Percentiles rank a stretch among this genome's conserved stretches.
These are phyloP conservation scores for Trametes coccinea DNA, from an alignment of 768 basidiomycete species.

Conservation along the genomic window DNA sequence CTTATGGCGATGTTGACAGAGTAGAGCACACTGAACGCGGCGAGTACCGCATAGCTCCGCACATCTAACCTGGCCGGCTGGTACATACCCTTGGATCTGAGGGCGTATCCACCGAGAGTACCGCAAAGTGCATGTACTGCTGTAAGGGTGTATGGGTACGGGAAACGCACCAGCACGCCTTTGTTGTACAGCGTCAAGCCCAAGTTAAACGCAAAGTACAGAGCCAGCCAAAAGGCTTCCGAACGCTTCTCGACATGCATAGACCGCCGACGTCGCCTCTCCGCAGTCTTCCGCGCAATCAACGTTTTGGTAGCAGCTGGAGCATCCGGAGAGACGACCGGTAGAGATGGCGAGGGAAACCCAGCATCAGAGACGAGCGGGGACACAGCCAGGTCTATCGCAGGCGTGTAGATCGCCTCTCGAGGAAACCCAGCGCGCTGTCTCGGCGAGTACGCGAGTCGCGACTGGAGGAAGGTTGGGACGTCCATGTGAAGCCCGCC, in stretches of 20 bases:
- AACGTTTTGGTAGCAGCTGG: conserved; percentile 8
- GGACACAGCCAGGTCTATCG: conserved; percentile 2
- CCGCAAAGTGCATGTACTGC: conserved; percentile 90
- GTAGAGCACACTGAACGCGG: conserved; percentile 87
- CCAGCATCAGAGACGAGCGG: conserved; percentile 13
- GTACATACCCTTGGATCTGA: conserved; percentile 60
- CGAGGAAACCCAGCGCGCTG: conserved; percentile 20
- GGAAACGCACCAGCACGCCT: conserved; percentile 85
- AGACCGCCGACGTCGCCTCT: neutral
- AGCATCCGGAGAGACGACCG: conserved; percentile 22
- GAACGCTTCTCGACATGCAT: conserved; percentile 14
- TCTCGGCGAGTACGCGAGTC: conserved; percentile 20
- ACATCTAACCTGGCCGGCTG: conserved; percentile 53
- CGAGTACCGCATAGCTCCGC: conserved; percentile 59
- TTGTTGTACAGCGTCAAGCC: conserved; percentile 96
- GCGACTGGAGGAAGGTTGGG: conserved; percentile 1
- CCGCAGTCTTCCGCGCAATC: neutral
- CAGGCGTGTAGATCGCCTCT: conserved; percentile 6
- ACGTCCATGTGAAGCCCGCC: conserved; percentile 8
- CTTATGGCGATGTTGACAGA: conserved; percentile 94
- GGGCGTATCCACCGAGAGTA: conserved; percentile 71
- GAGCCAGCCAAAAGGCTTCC: conserved; percentile 59
- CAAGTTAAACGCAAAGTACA: conserved; percentile 92
- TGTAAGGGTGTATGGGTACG: conserved; percentile 94
- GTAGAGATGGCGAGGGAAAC: conserved; percentile 20